phyloP scores from a whole-genome alignment of 2,329 filamentous ascomycete genomes.

The Rutstroemia sp. region DNA sequence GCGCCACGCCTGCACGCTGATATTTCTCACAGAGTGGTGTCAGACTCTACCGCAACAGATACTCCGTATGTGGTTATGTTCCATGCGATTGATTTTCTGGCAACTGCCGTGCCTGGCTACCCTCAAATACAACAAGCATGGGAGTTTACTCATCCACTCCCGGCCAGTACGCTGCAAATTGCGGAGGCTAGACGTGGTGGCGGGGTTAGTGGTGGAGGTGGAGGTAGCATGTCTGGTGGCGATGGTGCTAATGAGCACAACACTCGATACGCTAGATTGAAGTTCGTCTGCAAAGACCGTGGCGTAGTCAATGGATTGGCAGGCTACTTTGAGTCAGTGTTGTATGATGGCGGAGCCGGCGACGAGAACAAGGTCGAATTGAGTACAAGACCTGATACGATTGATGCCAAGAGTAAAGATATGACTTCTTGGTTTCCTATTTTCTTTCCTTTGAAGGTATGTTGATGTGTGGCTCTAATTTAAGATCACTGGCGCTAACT shows the following conservation, averaged over 20 bases:
- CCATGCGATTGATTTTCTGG: conserved; percentile 81
- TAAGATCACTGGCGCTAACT: conserved; percentile 12
- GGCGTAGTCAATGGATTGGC: conserved; percentile 86
- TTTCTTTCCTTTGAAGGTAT: conserved; percentile 89
- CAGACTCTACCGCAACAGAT: conserved; percentile 69
- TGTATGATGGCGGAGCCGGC: conserved; percentile 55
- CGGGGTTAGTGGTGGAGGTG: conserved; percentile 58
- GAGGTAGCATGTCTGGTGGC: conserved; percentile 65
- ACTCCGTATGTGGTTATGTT: conserved; percentile 94
- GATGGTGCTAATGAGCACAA: conserved; percentile 90
- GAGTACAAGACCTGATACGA: conserved; percentile 85
- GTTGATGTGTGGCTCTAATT: conserved; percentile 20
- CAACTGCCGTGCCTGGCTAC: conserved; percentile 51
- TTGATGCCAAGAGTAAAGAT: conserved; percentile 86
- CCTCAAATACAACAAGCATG: conserved; percentile 67
- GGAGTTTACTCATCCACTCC: conserved; percentile 74
- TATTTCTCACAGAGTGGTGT: conserved; percentile 52
- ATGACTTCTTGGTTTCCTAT: conserved; percentile 99
- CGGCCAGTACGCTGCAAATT: conserved; percentile 46
- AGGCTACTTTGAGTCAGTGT: conserved; percentile 94
- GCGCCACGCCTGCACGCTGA: conserved; percentile 82
- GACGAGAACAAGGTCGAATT: conserved; percentile 64
- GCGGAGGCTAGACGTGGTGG: conserved; percentile 52
- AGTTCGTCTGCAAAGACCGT: conserved; percentile 69
- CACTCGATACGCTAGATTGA: conserved; percentile 67